Conservation (phyloP, 305 asterid species). For the Solanum hybrid region DNA sequence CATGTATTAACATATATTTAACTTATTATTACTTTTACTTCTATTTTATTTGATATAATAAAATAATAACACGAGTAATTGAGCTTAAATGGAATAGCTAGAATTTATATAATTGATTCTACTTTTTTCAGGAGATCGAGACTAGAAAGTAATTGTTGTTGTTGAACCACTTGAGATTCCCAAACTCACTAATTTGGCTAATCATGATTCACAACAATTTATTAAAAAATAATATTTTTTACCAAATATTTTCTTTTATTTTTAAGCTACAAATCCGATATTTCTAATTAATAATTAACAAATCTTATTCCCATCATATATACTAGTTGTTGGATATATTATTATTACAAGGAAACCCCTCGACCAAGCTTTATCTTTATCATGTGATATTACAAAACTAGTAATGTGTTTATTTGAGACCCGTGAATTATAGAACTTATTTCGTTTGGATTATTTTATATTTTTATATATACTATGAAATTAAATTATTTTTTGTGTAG, state of each 20-base stretch:
- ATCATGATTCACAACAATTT: background rate
- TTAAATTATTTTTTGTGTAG: background rate
- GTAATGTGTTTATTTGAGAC: background rate
- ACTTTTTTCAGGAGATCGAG: background rate
- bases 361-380: background rate
- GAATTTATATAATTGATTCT: background rate
- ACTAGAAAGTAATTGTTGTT: background rate
- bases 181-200: background rate
- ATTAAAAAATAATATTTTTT: background rate
- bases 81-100: background rate
- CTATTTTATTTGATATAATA: background rate
- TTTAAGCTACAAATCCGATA: background rate
- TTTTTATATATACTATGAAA: background rate
- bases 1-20: background rate
- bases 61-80: background rate
- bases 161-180: background rate
- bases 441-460: background rate
- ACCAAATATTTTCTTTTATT: fast-evolving
- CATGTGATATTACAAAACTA: background rate
- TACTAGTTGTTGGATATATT: background rate
- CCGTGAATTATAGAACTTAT: background rate
- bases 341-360: background rate
- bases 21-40: background rate
- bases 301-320: background rate
- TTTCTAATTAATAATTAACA: background rate